A percentile compares a stretch with the other conserved stretches of the same genome.
These are phyloP conservation scores for Chenopodium album DNA, from an alignment of 148 eudicot species.

Conservation along the genomic window DNA sequence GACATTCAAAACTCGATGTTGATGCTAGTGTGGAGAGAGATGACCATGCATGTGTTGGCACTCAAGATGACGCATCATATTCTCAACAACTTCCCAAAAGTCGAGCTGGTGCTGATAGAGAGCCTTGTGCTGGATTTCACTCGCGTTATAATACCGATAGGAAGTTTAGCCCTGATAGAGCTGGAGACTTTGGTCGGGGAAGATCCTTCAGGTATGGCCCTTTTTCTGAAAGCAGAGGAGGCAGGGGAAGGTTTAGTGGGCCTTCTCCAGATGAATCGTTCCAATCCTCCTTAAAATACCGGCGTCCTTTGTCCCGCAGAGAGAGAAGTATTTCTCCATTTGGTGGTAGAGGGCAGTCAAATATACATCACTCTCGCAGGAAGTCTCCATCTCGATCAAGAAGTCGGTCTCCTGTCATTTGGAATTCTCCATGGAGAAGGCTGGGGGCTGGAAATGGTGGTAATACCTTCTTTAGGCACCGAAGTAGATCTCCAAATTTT, in stretches of 20 bases:
- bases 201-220: slow-evolving; percentile 33
- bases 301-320: slow-evolving; percentile 36
- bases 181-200: slow-evolving; percentile 30
- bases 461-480: slow-evolving; percentile 29
- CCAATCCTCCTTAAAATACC: slow-evolving; percentile 29
- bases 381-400: slow-evolving; percentile 44
- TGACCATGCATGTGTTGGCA: slow-evolving; percentile 21
- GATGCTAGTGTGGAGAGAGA: slow-evolving; percentile 25
- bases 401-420: slow-evolving; percentile 44
- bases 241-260: slow-evolving; percentile 38
- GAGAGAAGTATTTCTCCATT: slow-evolving; percentile 38
- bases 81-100: slow-evolving; percentile 22
- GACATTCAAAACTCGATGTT: slow-evolving; percentile 20
- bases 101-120: slow-evolving; percentile 16
- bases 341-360: slow-evolving; percentile 30
- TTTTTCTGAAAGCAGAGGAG: slow-evolving; percentile 12
- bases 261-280: slow-evolving; percentile 35
- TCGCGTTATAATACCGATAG: slow-evolving; percentile 27
- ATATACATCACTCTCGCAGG: slow-evolving; percentile 31
- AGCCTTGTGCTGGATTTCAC: slow-evolving; percentile 22
- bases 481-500: slow-evolving; percentile 50
- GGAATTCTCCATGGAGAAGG: slow-evolving; percentile 39
- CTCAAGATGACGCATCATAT: slow-evolving; percentile 26
- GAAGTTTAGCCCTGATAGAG: slow-evolving; percentile 29
- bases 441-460: slow-evolving; percentile 32